Conservation (phyloP, 1,284 basidiomycete genomes). For the Entoloma clypeatum region DNA sequence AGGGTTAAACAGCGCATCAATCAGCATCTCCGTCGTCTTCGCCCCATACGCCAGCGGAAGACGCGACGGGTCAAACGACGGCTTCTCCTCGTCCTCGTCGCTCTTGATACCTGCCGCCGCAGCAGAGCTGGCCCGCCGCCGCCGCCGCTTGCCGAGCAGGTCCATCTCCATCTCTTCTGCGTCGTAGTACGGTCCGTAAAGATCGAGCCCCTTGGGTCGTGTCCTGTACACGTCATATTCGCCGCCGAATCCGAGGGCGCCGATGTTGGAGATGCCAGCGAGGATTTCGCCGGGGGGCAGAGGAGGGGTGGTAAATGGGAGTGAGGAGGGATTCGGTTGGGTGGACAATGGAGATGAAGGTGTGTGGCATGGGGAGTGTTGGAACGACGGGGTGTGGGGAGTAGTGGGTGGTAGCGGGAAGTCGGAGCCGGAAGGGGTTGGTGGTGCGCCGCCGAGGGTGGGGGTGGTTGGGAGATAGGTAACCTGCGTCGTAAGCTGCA, state of each 20-base stretch:
- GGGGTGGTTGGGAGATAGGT: conserved; percentile 11
- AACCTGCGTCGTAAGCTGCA: conserved; percentile 50
- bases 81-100: conserved; percentile 4
- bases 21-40: conserved; percentile 63
- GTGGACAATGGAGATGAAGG: conserved; percentile 33
- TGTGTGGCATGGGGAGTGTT: no score
- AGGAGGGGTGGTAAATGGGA: conserved; percentile 59
- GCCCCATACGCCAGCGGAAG: conserved; percentile 52
- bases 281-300: conserved; percentile 69
- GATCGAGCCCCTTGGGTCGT: conserved; percentile 47
- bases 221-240: conserved; percentile 52
- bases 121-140: conserved; percentile 10
- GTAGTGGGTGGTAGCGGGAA: background rate
- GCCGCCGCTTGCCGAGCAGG: conserved; percentile 23
- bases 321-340: conserved; percentile 54
- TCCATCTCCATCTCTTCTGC: conserved; percentile 34
- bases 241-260: conserved; percentile 24
- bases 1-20: conserved; percentile 76
- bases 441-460: background rate
- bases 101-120: conserved; percentile 1
- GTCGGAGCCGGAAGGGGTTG: background rate
- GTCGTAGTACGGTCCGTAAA: conserved; percentile 42
- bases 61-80: conserved; percentile 42
- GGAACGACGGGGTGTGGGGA: background rate
- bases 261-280: conserved; percentile 57